phyloP scores from a whole-genome alignment of 805 yeast species.

The Candida dendrica region DNA sequence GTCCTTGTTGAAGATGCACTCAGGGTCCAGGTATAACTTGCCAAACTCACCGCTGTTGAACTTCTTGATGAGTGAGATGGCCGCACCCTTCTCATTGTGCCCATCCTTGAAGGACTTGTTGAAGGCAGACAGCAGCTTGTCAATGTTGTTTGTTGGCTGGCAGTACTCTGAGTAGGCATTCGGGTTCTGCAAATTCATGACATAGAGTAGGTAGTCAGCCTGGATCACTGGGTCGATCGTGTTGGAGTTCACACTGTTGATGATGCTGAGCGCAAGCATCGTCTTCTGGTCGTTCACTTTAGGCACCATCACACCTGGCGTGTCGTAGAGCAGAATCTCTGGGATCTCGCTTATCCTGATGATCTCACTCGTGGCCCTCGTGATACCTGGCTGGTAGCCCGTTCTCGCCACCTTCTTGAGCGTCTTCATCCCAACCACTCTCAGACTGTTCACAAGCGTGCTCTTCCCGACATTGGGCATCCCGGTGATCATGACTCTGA shows the following conservation, averaged over 20 bases:
- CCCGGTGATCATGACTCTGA: conserved; percentile 72
- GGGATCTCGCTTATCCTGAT: conserved; percentile 59
- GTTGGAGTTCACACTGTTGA: neutral
- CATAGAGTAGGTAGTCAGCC: neutral
- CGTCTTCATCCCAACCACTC: conserved; percentile 29
- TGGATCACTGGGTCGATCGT: neutral
- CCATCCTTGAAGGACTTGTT: too few relatives aligned
- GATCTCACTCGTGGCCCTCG: conserved; percentile 68
- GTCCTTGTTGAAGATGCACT: neutral
- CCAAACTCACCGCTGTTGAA: neutral
- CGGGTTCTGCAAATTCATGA: neutral
- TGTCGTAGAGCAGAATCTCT: conserved; percentile 67
- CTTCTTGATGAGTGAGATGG: neutral
- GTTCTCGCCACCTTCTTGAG: conserved; percentile 68
- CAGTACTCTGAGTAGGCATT: neutral
- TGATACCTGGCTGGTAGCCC: conserved; percentile 88
- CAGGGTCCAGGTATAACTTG: neutral
- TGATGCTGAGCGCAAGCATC: conserved; percentile 42
- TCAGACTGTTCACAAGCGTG: conserved; percentile 68
- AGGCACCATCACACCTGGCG: conserved; percentile 91
- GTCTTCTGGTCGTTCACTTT: conserved; percentile 54
- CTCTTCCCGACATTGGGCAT: conserved; percentile 99
- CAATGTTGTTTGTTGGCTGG: neutral
- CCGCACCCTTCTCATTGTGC: neutral
- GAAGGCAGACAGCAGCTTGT: neutral